Base-by-base conservation (phyloP, 192 early-diverging fungal species). In the Coemansia sp. region DNA sequence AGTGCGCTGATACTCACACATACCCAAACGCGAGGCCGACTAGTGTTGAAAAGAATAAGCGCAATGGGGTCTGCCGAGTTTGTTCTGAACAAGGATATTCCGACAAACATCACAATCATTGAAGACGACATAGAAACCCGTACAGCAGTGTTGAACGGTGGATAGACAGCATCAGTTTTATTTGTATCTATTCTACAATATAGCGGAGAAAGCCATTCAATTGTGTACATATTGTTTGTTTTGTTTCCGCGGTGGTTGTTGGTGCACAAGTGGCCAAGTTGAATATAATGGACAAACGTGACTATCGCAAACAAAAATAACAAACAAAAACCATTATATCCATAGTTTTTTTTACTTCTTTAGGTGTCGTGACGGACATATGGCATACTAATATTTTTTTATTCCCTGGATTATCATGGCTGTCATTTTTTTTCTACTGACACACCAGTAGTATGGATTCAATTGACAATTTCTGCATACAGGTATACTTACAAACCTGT, bases 81-180 rank as follows among this genome's bases (percentile, higher is more conserved):
- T 31, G 42, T 61, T 28, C 17, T 48, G 38, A 3, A 48, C 57
- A 81, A 81, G 64, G 79, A 81, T 54, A 76, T 81, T 38, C 73
- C 73, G 2, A 81, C 70, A 29, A 81, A 81, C 60, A 76, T 81
- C 33, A 70, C 63, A n/a, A 69, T 81, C 12, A 76, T 81, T 45
- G 79, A 81, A 40, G 79, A 81, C 61, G 79, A 81, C 56, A 56
- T 57, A 7, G 79, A 81, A 49, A 81, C 79, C 8, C 69, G 79
- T 25, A 20, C 55, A 34, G 60, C 65, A 38, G 32, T 76, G 1
- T 28, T 75, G 49, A 78, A 62, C 52, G 69, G 60, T 38, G 33
- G 29, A 59, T 59, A 59, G 36, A 36, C 42, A 45, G 42, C 4
- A 45, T 45, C 42, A 5, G 14, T 45, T 45, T 17, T 48, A 34